Base-by-base conservation (phyloP, 345 rosid genomes). In the Gossypium australe region DNA sequence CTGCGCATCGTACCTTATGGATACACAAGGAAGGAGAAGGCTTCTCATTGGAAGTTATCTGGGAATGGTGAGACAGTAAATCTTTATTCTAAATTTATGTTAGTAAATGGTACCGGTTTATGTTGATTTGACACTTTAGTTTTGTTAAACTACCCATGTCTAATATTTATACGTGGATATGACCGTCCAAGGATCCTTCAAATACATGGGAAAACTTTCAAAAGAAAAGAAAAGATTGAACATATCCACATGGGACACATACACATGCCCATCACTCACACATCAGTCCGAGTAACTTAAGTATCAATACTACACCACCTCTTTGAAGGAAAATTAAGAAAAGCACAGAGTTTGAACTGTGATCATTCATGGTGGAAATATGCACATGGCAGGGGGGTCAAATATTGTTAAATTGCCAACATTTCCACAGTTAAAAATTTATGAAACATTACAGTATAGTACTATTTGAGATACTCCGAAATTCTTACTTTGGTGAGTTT, bases 31-130 rank as follows among this genome's bases (percentile, higher is more conserved):
- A 61, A 86, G 97, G 70, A 73, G 82, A 79, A 87, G 77, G 82
- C 90, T 92, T 72, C 82, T 92, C 44, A 81, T 88, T 53, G 89
- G 90, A 78, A 90, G 94, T 75, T 92, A 88, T 82, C 6, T 85
- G 60, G 97, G 93, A 74, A 92, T 89, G 94, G 97, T 92, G 77
- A 79, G 93, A 74, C 44, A 53, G 52, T 24, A 27, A 81, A 56
- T 74, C 22, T 52, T 56, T 20, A 38, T 34, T 53, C 55, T 73
- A 49, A 68, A 73, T 47, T 34, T 29, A n/a, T 70, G 47, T 29
- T 51, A 5, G 56, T 48, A 68, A 43, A 68, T 68, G 41, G 58
- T 68, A 49, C 25, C 41, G 1, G 25, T 25, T 13, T 34, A 34
- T 34, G 7, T 34, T 34, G 41, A 34, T 34, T 34, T 34, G 41